Base-by-base conservation (phyloP, 768 basidiomycete species). In the Russula dissimulans region DNA sequence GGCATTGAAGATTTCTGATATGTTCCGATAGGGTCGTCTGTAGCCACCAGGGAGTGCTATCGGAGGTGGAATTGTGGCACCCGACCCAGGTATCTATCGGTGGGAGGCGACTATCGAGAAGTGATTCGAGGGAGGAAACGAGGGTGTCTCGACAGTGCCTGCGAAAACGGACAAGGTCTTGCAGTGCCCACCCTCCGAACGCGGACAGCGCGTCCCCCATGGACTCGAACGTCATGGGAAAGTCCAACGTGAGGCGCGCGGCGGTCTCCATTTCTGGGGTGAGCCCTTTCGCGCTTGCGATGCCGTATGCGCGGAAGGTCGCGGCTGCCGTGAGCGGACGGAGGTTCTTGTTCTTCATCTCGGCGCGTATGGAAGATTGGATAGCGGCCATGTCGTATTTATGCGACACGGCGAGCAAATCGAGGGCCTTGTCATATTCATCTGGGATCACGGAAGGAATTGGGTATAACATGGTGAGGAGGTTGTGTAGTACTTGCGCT, bases 311-410 rank as follows among this genome's bases (percentile, higher is more conserved):
- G 4, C 64, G 67, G 42, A 61, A 60, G 2, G 65, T 50, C 41
- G 57, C 11, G 8, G 18, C 3, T 54, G 44, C 41, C 46, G 62
- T 53, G 26, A 10, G 22, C 48, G 56, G 15, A 17, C 26, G 54
- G 54, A 53, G 4, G 6, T 18, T 7, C 6, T 9, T 44, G 57
- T 31, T 10, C 43, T 54, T 32, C 42, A 54, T 46, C 9, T 43
- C 29, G 11, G 53, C 44, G 9, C 59, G 59, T 31, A 60, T 17
- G 42, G 47, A 48, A 9, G 41, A 36, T 44, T 43, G 44, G 34
- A 62, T 36, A 54, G 45, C 44, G 45, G 44, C 31, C 60, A 70
- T 65, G 22, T 67, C 55, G 54, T 69, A 70, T 56, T 71, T 71
- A 18, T 46, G 22, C 4, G 63, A 62, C 6, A 64, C 67, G 18